Evolutionary conservation across 768 basidiomycete species (phyloP), one percentile per base, ranked within the genome.

Genomic region (Hericium alpestre): DNA sequence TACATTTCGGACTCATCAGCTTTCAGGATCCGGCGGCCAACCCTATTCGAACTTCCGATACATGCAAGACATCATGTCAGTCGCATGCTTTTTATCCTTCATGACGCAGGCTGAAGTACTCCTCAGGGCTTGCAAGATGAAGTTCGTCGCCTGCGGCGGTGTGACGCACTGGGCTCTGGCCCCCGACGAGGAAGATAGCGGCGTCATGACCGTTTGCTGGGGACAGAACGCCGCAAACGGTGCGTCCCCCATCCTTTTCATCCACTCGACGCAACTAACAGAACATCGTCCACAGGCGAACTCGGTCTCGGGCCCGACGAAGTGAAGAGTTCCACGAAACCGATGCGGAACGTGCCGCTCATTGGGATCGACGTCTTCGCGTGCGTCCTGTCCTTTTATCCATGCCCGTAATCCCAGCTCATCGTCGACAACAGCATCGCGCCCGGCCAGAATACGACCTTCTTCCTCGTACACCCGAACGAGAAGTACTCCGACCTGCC

Each of bases 221-320:
- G 88, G 88, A 1, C 88, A 91, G 66, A 89, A 87, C 61, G 88
- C 88, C n/a, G 79, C 81, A n/a, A 89, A 90, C 64, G 87, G 87
- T 84, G 58, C 20, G 72, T 54, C 37, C 27, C 22, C 1, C 48
- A 25, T 40, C 54, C 25, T 50, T 37, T 0, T 49, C 22, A 9
- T 7, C 8, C 37, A 27, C 27, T 15, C 16, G 38, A n/a, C 18
- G 9, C 41, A 9, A 54, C 9, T 57, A 23, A 53, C 27, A 25
- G 25, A 25, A 2, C 25, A 25, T 25, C 25, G 25, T 25, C 25
- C 25, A 11, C 59, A 81, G 85, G 84, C 49, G 92, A 95, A 69
- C 81, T 95, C 4, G 91, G 89, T 0, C 71, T 92, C 3, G 90
- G 92, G 9, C 76, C 77, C 0, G 85, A 89, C 3, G 82, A 90